A percentile compares a stretch with the other conserved stretches of the same genome.
phyloP scores from a whole-genome alignment of 2,329 filamentous ascomycete genomes.

The Arthrobotrys pseudoclavata region DNA sequence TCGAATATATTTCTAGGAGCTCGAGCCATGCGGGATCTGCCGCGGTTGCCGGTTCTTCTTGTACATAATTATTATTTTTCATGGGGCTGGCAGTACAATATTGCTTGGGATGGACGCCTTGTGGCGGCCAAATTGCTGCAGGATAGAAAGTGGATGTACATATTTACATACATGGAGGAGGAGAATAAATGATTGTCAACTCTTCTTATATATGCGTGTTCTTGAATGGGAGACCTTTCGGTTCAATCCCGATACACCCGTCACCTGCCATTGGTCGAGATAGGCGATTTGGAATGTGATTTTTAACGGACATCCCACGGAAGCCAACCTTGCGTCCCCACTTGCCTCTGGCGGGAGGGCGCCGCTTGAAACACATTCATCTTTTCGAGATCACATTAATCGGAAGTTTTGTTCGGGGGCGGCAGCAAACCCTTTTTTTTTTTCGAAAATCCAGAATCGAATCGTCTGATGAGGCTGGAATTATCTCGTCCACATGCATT shows the following conservation, averaged over 20 bases:
- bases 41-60: conserved; percentile 23
- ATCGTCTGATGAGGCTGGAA: conserved; percentile 22
- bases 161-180: background rate
- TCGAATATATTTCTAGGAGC: background rate
- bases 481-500: conserved; percentile 6
- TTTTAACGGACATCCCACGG: conserved; percentile 47
- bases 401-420: background rate
- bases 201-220: conserved; percentile 37
- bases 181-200: conserved; percentile 30
- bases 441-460: conserved; percentile 3
- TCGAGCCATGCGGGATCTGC: conserved; percentile 24
- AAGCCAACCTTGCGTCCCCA: conserved; percentile 32
- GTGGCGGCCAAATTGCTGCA: conserved; percentile 30
- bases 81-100: conserved; percentile 35
- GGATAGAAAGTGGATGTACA: conserved; percentile 20
- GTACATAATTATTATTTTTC: conserved; percentile 43
- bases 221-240: conserved; percentile 16
- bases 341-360: conserved; percentile 26
- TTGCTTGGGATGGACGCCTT: background rate
- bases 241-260: conserved; percentile 16
- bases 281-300: conserved; percentile 41
- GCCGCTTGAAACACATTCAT: conserved; percentile 2
- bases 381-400: conserved; percentile 12
- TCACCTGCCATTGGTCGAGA: conserved; percentile 43
- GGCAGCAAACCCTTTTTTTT: background rate